These are phyloP conservation scores for Globisporangium paddicum DNA, from an alignment of 352 stramenopile species.

Conservation along the genomic window DNA sequence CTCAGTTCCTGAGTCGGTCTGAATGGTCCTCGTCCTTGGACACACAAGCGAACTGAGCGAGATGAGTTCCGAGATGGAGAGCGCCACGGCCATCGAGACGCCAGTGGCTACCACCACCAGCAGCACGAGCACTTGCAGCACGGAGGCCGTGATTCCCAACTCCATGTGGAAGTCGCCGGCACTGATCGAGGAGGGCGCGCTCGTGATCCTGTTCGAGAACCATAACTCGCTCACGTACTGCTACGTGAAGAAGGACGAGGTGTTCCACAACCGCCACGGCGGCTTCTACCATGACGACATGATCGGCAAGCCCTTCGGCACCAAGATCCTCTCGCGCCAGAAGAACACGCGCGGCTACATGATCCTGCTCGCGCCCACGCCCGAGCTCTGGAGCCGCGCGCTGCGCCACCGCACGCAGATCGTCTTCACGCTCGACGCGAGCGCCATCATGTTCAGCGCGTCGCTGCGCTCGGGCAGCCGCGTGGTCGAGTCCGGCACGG, in stretches of 20 bases:
- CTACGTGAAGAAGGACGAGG: conserved; percentile 87
- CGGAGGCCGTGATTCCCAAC: conserved; percentile 40
- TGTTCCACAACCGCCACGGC: conserved; percentile 96
- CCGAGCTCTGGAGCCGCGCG: conserved; percentile 95
- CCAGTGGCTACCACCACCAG: neutral
- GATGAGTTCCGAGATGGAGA: neutral
- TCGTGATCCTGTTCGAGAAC: conserved; percentile 98
- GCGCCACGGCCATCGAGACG: neutral
- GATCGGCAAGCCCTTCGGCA: conserved; percentile 84
- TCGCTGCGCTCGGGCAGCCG: conserved; percentile 88
- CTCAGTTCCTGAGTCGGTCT: too few species aligned
- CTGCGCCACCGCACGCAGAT: conserved; percentile 96
- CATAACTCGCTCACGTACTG: conserved; percentile 95
- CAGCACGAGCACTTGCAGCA: neutral
- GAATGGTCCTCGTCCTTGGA: too few species aligned
- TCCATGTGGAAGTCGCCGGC: conserved; percentile 56
- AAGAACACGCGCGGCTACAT: conserved; percentile 85
- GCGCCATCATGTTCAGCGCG: conserved; percentile 90
- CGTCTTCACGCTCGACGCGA: conserved; percentile 95
- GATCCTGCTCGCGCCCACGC: conserved; percentile 93
- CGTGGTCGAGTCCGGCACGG: conserved; percentile 91
- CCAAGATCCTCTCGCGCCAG: conserved; percentile 65
- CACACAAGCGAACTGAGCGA: too few species aligned
- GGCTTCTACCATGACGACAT: conserved; percentile 97
- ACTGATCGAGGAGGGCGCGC: conserved; percentile 70